These are phyloP conservation scores for Plectosphaerella cucumerina DNA, from an alignment of 2,329 filamentous ascomycete species.

Conservation along the genomic window DNA sequence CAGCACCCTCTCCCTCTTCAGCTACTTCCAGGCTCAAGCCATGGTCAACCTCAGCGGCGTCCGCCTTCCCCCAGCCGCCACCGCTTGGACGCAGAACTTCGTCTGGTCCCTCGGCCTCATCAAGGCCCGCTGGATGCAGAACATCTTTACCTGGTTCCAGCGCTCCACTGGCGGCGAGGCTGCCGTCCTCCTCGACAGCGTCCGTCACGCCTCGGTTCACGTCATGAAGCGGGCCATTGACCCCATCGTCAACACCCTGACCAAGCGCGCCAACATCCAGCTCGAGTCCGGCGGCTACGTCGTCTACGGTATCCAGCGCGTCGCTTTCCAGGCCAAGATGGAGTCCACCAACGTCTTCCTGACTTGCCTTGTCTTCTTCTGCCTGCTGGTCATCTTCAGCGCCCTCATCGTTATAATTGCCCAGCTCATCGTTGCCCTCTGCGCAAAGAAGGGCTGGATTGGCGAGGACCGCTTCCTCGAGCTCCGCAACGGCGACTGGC, in stretches of 20 bases:
- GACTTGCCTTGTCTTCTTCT: constrained; percentile 85
- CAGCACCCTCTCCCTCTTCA: constrained; percentile 89
- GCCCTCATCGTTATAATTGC: constrained; percentile 70
- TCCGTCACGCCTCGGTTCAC: constrained; percentile 75
- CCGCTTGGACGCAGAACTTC: constrained; percentile 95
- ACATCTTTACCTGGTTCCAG: constrained; percentile 92
- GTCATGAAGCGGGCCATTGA: constrained; percentile 61
- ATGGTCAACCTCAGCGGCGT: constrained; percentile 84
- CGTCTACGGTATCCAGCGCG: constrained; percentile 81
- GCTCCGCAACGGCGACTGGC: constrained; percentile 91
- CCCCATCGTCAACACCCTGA: constrained; percentile 27
- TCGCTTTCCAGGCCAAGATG: constrained; percentile 79
- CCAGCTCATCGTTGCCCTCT: constrained; percentile 76
- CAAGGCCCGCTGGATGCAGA: constrained; percentile 78
- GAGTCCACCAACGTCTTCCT: constrained; percentile 92
- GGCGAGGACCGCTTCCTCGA: constrained; percentile 83
- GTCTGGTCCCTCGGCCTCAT: constrained; percentile 99
- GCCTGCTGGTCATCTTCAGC: constrained; percentile 74
- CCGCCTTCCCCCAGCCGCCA: constrained; percentile 78
- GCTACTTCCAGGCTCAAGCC: constrained; percentile 91
- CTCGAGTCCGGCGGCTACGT: constrained; percentile 51
- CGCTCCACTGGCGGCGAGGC: constrained; percentile 85
- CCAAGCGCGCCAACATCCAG: constrained; percentile 52
- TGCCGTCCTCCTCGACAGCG: constrained; percentile 69
- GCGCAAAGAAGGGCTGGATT: constrained; percentile 72